phyloP scores from a whole-genome alignment of 2,329 filamentous ascomycete species.

The Dactylonectria estremocensis region DNA sequence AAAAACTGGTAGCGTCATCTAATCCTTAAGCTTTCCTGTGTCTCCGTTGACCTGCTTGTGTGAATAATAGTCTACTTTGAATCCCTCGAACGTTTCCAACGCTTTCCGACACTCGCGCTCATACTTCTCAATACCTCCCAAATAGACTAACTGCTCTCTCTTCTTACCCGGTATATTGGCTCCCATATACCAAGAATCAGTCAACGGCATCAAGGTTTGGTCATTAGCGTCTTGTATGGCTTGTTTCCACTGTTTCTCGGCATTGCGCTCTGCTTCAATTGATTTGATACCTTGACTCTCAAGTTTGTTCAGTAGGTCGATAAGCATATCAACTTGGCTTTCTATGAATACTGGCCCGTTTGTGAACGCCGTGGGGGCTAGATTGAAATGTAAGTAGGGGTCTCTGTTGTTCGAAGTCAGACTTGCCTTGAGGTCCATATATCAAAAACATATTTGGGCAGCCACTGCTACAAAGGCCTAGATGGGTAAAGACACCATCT shows the following conservation, averaged over 20 bases:
- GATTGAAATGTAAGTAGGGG: not conserved
- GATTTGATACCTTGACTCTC: slow-evolving; percentile 21
- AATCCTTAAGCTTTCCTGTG: no score
- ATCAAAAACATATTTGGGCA: slow-evolving; percentile 45
- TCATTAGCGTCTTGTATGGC: slow-evolving; percentile 25
- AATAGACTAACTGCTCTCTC: slow-evolving; percentile 25
- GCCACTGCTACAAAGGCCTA: slow-evolving; percentile 42
- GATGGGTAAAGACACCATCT: slow-evolving; percentile 39
- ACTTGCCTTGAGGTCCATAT: slow-evolving; percentile 43
- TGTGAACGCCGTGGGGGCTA: slow-evolving; percentile 34
- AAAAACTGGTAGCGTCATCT: no score
- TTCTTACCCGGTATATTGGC: slow-evolving; percentile 31
- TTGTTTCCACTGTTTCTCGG: slow-evolving; percentile 26
- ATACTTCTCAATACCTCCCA: slow-evolving; percentile 29
- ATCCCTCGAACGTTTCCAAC: slow-evolving; percentile 14
- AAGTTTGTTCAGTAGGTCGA: slow-evolving; percentile 34
- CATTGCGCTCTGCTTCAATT: slow-evolving; percentile 18
- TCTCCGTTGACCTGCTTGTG: not conserved
- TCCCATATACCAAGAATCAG: slow-evolving; percentile 33
- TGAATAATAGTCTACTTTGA: slow-evolving; percentile 1
- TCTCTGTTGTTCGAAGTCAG: not conserved
- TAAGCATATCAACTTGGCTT: slow-evolving; percentile 39
- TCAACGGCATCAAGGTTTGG: slow-evolving; percentile 20
- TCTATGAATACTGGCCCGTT: slow-evolving; percentile 44
- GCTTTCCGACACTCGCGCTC: slow-evolving; percentile 14